Base-by-base conservation (phyloP, 1,284 basidiomycete genomes). In the Apiotrichum mycotoxinovorans region DNA sequence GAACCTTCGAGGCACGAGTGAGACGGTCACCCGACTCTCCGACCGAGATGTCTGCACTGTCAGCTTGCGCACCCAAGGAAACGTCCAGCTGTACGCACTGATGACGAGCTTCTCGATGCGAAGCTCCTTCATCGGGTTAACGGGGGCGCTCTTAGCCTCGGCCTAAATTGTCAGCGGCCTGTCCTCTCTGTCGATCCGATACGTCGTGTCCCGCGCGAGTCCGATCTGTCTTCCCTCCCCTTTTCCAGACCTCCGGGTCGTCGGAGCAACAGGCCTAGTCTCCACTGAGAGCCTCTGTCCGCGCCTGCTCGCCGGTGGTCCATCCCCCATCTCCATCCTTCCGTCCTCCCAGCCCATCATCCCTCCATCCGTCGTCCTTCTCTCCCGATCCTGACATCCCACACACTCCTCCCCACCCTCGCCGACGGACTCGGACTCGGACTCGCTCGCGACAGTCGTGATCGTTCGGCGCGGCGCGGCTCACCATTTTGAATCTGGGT, bases 11-110 rank as follows among this genome's bases (percentile, higher is more conserved):
- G 62, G 95, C 95, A 83, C 96, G 90, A 68, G 96, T 99, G 71
- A 98, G 84, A 79, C 95, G 87, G 86, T 98, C 95, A 83, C 95
- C 95, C 71, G 94, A 97, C 84, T 98, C 95, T 79, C 96, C 95
- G 73, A 98, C 96, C 72, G 93, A 98, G 81, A 98, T 98, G 87
- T 98, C 92, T 95, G 65, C 22, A 52, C 38, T 48, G 43, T 67
- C 51, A 63, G 59, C 38, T 25, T 17, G 1, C 14, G n/a, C 4
- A 10, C 12, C 11, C 27, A 18, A 22, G 35, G 38, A 14, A n/a
- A 34, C 8, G 40, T 17, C 15, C 11, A 20, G 33, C 30, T 23
- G 33, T 48, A 89, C 91, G 74, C 79, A 95, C 91, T 98, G 85
- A 98, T 93, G 82, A 98, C 94, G 78, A 98, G 88, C 85, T 98